Conservation (phyloP, 139 green algal genomes). For the Micromonas commoda region DNA sequence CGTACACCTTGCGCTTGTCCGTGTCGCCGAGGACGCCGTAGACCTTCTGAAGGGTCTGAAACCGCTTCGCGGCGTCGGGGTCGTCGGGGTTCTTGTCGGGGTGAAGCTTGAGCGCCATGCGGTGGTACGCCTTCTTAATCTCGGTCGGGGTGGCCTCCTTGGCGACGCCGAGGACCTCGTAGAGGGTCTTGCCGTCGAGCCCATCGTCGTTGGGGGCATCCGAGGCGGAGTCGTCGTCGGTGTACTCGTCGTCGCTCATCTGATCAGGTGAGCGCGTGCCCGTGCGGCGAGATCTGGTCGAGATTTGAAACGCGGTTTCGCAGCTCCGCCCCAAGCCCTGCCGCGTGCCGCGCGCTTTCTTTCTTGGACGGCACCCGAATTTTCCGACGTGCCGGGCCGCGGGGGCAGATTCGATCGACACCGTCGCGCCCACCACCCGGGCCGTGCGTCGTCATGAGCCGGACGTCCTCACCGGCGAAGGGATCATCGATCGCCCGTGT, state of each 20-base stretch:
- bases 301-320: neutral
- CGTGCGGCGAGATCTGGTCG: neutral
- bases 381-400: neutral
- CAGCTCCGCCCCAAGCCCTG: neutral
- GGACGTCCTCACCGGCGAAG: neutral
- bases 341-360: neutral
- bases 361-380: neutral
- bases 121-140: constrained; percentile 78
- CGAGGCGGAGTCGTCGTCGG: neutral
- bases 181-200: constrained; percentile 1
- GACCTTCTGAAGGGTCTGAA: constrained; percentile 83
- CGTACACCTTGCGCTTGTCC: constrained; percentile 82
- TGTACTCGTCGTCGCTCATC: neutral
- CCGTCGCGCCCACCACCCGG: neutral
- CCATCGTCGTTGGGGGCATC: neutral
- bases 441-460: neutral
- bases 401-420: neutral
- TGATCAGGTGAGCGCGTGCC: too few relatives aligned
- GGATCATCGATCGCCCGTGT: neutral
- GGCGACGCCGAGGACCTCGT: constrained; percentile 37
- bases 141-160: constrained; percentile 36
- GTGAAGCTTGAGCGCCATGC: constrained; percentile 76
- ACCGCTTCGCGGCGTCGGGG: constrained; percentile 46
- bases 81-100: constrained; percentile 84
- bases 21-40: constrained; percentile 76